A percentile compares a stretch with the other conserved stretches of the same genome.
Evolutionary conservation across 257 asterid species (phyloP).

Genomic region (Gardenia jasminoides): DNA sequence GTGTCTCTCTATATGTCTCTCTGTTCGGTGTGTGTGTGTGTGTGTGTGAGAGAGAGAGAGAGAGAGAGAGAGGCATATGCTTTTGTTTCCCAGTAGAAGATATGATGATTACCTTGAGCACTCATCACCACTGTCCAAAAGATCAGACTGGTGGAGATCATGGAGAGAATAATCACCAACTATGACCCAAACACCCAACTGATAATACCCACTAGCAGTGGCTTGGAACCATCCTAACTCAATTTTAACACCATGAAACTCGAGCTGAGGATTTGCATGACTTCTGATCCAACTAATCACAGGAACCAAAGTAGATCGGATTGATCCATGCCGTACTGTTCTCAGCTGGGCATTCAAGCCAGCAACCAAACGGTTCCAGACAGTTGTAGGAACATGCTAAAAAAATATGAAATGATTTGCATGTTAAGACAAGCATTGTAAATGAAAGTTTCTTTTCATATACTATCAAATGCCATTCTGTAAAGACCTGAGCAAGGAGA

Average conservation of each 20-base stretch:
- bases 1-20: neutral
- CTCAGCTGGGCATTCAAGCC: slow-evolving; percentile 91
- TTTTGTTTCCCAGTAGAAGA: neutral
- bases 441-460: neutral
- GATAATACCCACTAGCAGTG: slow-evolving; percentile 90
- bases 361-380: slow-evolving; percentile 90
- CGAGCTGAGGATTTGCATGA: slow-evolving; percentile 90
- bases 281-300: slow-evolving; percentile 73
- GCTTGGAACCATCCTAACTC: slow-evolving; percentile 99
- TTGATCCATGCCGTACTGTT: slow-evolving; percentile 71
- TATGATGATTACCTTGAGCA: slow-evolving; percentile 54
- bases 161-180: slow-evolving; percentile 61
- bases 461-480: slow-evolving; percentile 10
- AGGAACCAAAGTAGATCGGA: slow-evolving; percentile 67
- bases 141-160: slow-evolving; percentile 63
- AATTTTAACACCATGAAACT: slow-evolving; percentile 84
- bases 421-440: slow-evolving; percentile 20
- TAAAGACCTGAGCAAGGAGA: slow-evolving; percentile 90
- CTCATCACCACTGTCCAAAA: slow-evolving; percentile 49
- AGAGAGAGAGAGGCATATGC: neutral
- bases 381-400: slow-evolving; percentile 91
- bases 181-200: slow-evolving; percentile 81
- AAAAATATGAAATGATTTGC: slow-evolving; percentile 25
- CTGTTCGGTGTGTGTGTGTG: neutral
- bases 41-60: neutral